Evolutionary conservation across 2,329 filamentous ascomycete genomes (phyloP).

Genomic region (Scortechinia acanthostroma): DNA sequence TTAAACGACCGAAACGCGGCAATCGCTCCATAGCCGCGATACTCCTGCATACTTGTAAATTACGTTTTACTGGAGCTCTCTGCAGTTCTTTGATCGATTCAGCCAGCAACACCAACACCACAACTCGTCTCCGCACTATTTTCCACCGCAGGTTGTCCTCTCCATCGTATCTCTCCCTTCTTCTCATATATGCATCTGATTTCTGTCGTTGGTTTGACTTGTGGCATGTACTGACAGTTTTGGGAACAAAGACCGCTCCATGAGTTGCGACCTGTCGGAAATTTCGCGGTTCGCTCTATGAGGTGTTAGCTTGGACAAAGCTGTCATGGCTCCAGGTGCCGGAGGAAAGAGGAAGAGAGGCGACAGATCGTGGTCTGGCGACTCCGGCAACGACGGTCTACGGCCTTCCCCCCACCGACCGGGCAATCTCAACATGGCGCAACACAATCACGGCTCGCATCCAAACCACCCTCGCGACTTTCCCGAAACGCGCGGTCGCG

Average conservation of each 20-base stretch:
- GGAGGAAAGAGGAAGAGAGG: constrained; percentile 45
- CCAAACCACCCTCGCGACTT: constrained; percentile 33
- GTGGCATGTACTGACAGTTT: too few relatives aligned
- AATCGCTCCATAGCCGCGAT: too few relatives aligned
- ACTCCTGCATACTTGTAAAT: too few relatives aligned
- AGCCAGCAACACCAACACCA: too few relatives aligned
- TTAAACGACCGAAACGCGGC: too few relatives aligned
- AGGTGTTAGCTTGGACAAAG: constrained; percentile 12
- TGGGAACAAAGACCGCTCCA: constrained; percentile 8
- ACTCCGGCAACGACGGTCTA: constrained; percentile 34
- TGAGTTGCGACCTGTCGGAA: constrained; percentile 18
- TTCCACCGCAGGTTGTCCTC: too few relatives aligned
- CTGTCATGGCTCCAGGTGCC: constrained; percentile 37
- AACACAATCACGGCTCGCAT: constrained; percentile 48
- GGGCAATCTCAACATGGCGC: constrained; percentile 42
- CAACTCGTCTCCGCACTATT: too few relatives aligned
- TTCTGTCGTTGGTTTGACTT: too few relatives aligned
- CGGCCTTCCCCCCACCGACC: constrained; percentile 59
- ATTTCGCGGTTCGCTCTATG: constrained; percentile 14
- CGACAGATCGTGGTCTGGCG: constrained; percentile 35
- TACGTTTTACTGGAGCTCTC: too few relatives aligned
- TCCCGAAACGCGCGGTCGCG: constrained; percentile 32
- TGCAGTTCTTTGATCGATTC: too few relatives aligned
- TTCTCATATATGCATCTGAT: too few relatives aligned
- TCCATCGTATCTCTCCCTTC: too few relatives aligned